Conservation (phyloP, 805 yeast genomes). For the Monosporozyma servazzii region DNA sequence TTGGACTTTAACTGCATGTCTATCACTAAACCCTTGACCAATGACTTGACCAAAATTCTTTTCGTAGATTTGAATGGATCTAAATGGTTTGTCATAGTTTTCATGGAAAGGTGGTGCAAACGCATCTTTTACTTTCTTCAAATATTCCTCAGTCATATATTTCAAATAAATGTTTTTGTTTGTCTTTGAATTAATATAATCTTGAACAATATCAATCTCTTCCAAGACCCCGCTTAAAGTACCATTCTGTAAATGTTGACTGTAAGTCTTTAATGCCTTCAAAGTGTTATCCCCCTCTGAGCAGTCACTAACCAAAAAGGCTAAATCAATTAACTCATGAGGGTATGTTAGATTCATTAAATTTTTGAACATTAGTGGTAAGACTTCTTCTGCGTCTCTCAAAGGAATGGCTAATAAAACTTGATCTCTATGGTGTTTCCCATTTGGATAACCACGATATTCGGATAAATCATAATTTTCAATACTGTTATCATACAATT, state of each 20-base stretch:
- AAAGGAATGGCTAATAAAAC: slow-evolving; percentile 66
- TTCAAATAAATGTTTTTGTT: slow-evolving; percentile 54
- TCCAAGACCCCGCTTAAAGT: slow-evolving; percentile 39
- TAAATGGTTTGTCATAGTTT: slow-evolving; percentile 58
- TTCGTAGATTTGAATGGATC: slow-evolving; percentile 69
- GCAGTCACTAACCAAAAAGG: slow-evolving; percentile 74
- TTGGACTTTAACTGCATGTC: slow-evolving; percentile 80
- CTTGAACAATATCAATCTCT: slow-evolving; percentile 29
- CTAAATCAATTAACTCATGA: slow-evolving; percentile 69
- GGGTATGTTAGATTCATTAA: slow-evolving; percentile 81
- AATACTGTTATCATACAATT: slow-evolving; percentile 38
- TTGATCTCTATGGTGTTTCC: slow-evolving; percentile 46
- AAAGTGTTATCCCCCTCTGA: slow-evolving; percentile 57
- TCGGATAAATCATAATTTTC: slow-evolving; percentile 55
- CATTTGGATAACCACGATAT: slow-evolving; percentile 45
- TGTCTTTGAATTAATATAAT: slow-evolving; percentile 37
- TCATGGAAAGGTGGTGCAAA: slow-evolving; percentile 59
- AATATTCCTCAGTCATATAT: slow-evolving; percentile 61
- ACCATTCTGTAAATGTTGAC: slow-evolving; percentile 63
- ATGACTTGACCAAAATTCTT: slow-evolving; percentile 78
- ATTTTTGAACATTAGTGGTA: slow-evolving; percentile 77
- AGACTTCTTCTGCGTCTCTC: slow-evolving; percentile 66
- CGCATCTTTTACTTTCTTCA: slow-evolving; percentile 46
- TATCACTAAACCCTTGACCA: slow-evolving; percentile 76
- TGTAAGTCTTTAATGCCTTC: slow-evolving; percentile 54